phyloP scores from a whole-genome alignment of 352 stramenopile genomes.

The Hyaloperonospora brassicae region DNA sequence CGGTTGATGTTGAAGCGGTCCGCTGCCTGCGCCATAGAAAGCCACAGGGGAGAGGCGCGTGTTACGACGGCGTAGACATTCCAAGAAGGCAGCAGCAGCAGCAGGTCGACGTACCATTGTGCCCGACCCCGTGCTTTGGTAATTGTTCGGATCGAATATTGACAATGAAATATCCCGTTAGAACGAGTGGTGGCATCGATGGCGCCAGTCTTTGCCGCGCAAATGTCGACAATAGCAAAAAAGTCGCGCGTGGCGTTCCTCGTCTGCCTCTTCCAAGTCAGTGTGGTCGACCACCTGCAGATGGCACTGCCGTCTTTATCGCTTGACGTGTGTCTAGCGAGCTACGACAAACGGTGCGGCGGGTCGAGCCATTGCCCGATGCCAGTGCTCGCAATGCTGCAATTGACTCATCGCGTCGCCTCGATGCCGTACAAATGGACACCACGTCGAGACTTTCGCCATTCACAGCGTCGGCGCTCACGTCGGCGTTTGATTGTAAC shows the following conservation, averaged over 20 bases:
- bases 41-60: constrained; percentile 2
- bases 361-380: no score
- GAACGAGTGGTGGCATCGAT: not conserved
- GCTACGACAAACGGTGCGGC: no score
- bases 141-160: no score
- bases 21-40: constrained; percentile 43
- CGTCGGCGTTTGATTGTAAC: no score
- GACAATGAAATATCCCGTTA: not conserved
- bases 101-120: constrained; percentile 24
- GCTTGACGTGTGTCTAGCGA: no score
- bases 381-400: no score
- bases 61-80: not conserved
- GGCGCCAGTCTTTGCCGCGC: constrained; percentile 12
- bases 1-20: constrained; percentile 89
- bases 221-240: constrained; percentile 8
- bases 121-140: not conserved
- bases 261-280: constrained; percentile 11
- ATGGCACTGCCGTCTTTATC: no score
- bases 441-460: no score
- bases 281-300: constrained; percentile 1
- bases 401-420: no score
- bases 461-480: no score
- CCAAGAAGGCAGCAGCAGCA: not conserved
- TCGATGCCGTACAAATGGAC: no score
- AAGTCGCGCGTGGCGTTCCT: constrained; percentile 10